A percentile compares a stretch with the other conserved stretches of the same genome.
Conservation (phyloP, 345 rosid genomes). For the Acer campestre region DNA sequence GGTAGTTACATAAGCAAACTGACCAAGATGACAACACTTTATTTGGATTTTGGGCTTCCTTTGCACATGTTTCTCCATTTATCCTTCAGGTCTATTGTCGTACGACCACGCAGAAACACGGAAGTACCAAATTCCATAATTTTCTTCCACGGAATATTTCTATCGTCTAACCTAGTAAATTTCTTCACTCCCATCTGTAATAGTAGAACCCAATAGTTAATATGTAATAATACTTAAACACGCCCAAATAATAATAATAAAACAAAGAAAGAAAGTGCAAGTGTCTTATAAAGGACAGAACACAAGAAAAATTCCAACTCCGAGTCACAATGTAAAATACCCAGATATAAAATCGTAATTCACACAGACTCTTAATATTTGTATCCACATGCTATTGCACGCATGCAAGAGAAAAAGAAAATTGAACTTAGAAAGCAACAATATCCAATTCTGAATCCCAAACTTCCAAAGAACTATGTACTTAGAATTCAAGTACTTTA, state of each 20-base stretch:
- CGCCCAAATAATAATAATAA: background rate
- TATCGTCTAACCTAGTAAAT: slow-evolving; percentile 23
- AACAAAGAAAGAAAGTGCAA: background rate
- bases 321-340: background rate
- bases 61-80: slow-evolving; percentile 55
- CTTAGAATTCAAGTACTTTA: background rate
- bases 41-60: slow-evolving; percentile 31
- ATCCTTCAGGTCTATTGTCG: slow-evolving; percentile 44
- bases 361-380: background rate
- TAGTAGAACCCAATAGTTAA: slow-evolving; percentile 5
- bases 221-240: background rate
- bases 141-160: slow-evolving; percentile 40
- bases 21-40: slow-evolving; percentile 17
- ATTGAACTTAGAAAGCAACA: background rate
- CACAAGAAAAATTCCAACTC: background rate
- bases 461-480: background rate
- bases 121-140: slow-evolving; percentile 41
- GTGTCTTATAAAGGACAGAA: background rate
- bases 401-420: background rate
- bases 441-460: background rate
- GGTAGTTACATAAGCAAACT: slow-evolving; percentile 8
- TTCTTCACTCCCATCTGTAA: slow-evolving; percentile 43
- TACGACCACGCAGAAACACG: slow-evolving; percentile 30
- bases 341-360: background rate
- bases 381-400: background rate